phyloP scores from a whole-genome alignment of 805 yeast genomes.

The Brettanomyces naardenensis region DNA sequence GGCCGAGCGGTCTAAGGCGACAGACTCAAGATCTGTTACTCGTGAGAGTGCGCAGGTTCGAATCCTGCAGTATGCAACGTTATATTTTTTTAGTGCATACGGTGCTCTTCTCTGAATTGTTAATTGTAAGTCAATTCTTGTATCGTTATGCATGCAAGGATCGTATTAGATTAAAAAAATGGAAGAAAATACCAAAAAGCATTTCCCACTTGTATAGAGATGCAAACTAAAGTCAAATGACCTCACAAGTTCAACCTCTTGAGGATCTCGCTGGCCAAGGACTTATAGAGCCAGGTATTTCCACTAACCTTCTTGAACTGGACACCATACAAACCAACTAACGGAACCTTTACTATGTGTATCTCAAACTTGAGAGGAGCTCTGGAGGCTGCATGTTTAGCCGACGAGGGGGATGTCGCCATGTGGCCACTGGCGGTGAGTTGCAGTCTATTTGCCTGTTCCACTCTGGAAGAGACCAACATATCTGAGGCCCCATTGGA shows the following conservation, averaged over 20 bases:
- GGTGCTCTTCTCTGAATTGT: no score
- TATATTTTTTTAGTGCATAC: no score
- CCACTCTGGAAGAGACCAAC: conserved; percentile 52
- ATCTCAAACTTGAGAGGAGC: conserved; percentile 84
- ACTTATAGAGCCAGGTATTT: conserved; percentile 91
- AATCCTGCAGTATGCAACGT: conserved; percentile 10
- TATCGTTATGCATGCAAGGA: no score
- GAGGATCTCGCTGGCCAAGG: conserved; percentile 79
- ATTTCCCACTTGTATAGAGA: no score
- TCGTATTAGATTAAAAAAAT: no score
- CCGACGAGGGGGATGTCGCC: background rate
- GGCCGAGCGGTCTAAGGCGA: conserved; percentile 15
- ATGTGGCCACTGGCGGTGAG: conserved; percentile 3
- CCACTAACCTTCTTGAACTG: conserved; percentile 92
- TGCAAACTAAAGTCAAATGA: no score
- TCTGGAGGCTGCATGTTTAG: conserved; percentile 17
- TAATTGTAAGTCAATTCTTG: no score
- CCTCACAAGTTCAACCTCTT: conserved; percentile 54
- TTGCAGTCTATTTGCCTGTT: conserved; percentile 31
- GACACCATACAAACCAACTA: conserved; percentile 85
- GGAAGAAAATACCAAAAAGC: no score
- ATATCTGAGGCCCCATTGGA: conserved; percentile 46
- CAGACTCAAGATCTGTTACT: conserved; percentile 14
- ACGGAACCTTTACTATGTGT: conserved; percentile 85
- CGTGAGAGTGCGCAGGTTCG: conserved; percentile 14